phyloP scores from a whole-genome alignment of 2,329 filamentous ascomycete genomes.

The Ustulina deusta region DNA sequence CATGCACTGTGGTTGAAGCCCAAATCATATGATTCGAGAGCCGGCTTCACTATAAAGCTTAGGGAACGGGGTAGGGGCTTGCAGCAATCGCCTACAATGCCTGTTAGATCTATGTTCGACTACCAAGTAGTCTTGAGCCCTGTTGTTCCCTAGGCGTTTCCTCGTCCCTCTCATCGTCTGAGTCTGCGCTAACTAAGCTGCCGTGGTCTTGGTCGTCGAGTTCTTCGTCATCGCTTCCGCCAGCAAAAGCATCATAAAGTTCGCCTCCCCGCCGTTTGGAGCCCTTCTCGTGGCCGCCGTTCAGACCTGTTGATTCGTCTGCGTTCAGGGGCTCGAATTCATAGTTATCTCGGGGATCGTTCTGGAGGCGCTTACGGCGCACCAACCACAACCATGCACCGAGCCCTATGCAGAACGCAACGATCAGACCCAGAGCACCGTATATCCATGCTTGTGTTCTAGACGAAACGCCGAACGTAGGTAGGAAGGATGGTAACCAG shows the following conservation, averaged over 20 bases:
- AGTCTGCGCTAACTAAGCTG: conserved; percentile 56
- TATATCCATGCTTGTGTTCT: conserved; percentile 94
- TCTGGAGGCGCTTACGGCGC: conserved; percentile 79
- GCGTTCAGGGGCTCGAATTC: conserved; percentile 95
- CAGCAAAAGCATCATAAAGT: conserved; percentile 97
- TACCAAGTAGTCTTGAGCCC: conserved; percentile 39
- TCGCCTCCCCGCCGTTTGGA: conserved; percentile 78
- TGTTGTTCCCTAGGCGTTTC: conserved; percentile 37
- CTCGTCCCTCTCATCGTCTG: conserved; percentile 37
- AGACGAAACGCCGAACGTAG: conserved; percentile 89
- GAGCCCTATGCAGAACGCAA: conserved; percentile 83
- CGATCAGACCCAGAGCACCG: conserved; percentile 84
- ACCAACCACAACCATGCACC: conserved; percentile 86
- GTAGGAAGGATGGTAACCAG: conserved; percentile 87
- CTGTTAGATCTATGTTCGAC: conserved; percentile 11
- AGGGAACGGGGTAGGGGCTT: not conserved
- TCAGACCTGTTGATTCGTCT: conserved; percentile 74
- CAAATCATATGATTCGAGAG: conserved; percentile 1
- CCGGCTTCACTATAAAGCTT: not conserved
- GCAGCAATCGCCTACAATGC: not conserved
- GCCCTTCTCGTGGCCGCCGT: conserved; percentile 57
- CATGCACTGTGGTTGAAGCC: conserved; percentile 11
- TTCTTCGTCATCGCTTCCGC: conserved; percentile 83
- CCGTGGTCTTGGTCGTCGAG: conserved; percentile 56
- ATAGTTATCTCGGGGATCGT: conserved; percentile 83